phyloP scores from a whole-genome alignment of 805 yeast species.

The Yamadazyma sp. region DNA sequence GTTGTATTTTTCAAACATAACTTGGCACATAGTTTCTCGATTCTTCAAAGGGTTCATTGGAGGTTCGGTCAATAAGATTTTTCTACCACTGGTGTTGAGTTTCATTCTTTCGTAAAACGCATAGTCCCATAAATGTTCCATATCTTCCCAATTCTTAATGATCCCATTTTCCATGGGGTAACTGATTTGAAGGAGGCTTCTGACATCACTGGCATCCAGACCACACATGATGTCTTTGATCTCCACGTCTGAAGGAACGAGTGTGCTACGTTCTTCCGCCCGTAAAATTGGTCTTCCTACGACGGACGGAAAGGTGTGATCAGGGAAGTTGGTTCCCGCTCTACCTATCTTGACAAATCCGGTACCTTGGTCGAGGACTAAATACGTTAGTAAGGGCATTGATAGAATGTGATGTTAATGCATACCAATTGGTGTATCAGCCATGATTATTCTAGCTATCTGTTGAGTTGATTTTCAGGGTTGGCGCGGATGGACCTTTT shows the following conservation, averaged over 20 bases:
- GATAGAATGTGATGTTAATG: neutral
- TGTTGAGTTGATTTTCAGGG: slow-evolving; percentile 5
- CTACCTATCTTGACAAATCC: slow-evolving; percentile 97
- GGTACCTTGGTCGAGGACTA: slow-evolving; percentile 97
- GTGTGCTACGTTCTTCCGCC: slow-evolving; percentile 82
- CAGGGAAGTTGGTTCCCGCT: slow-evolving; percentile 96
- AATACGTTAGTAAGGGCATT: slow-evolving; percentile 15
- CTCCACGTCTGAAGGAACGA: slow-evolving; percentile 59
- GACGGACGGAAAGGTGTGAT: slow-evolving; percentile 92
- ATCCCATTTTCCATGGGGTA: slow-evolving; percentile 99
- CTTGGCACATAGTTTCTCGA: slow-evolving; percentile 87
- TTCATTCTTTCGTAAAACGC: slow-evolving; percentile 91
- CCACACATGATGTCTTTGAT: slow-evolving; percentile 98
- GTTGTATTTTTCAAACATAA: slow-evolving; percentile 87
- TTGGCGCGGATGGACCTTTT: too few relatives aligned
- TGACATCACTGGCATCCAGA: slow-evolving; percentile 86
- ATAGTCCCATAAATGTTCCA: slow-evolving; percentile 98
- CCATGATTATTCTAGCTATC: slow-evolving; percentile 5
- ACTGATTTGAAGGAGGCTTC: slow-evolving; percentile 87
- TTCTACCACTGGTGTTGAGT: slow-evolving; percentile 68
- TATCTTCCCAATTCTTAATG: slow-evolving; percentile 96
- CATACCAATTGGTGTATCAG: slow-evolving; percentile 13
- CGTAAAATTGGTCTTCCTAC: slow-evolving; percentile 96
- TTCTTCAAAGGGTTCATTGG: slow-evolving; percentile 95
- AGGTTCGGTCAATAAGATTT: slow-evolving; percentile 91